Conservation (phyloP, 768 basidiomycete genomes). For the Hysterangium stoloniferum region DNA sequence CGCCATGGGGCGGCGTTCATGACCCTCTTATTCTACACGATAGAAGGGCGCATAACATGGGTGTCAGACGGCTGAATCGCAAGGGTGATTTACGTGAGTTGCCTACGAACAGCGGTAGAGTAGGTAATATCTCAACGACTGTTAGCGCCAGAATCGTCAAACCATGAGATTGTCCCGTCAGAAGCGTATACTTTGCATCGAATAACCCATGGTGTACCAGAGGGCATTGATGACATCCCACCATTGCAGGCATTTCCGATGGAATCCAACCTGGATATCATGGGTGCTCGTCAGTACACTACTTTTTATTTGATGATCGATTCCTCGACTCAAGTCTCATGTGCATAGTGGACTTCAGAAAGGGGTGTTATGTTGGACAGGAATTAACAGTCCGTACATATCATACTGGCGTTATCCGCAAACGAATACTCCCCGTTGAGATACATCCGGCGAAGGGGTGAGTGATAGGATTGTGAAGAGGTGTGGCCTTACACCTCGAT, state of each 20-base stretch:
- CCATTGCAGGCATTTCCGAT: constrained; percentile 82
- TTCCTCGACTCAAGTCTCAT: constrained; percentile 13
- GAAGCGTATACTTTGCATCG: constrained; percentile 73
- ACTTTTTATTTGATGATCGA: constrained; percentile 2
- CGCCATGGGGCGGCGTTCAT: constrained; percentile 51
- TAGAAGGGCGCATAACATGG: constrained; percentile 71
- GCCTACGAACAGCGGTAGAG: background rate
- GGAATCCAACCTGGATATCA: constrained; percentile 90
- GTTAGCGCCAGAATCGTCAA: constrained; percentile 37
- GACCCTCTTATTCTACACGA: constrained; percentile 46
- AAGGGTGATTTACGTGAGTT: constrained; percentile 71
- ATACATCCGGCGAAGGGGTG: constrained; percentile 31
- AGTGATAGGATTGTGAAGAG: background rate
- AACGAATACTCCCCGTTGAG: constrained; percentile 79
- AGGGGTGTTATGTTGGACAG: constrained; percentile 98
- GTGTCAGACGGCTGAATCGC: constrained; percentile 57
- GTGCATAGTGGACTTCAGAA: constrained; percentile 81
- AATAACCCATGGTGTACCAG: constrained; percentile 77
- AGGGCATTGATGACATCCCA: constrained; percentile 70
- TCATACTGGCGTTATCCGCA: constrained; percentile 86
- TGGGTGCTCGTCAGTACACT: constrained; percentile 72
- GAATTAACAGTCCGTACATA: constrained; percentile 95
- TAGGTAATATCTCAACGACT: constrained; percentile 24
- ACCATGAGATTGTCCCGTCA: constrained; percentile 43
- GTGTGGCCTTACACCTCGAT: background rate